Base-by-base conservation (phyloP, 768 basidiomycete species). In the Cubamyces sp. region DNA sequence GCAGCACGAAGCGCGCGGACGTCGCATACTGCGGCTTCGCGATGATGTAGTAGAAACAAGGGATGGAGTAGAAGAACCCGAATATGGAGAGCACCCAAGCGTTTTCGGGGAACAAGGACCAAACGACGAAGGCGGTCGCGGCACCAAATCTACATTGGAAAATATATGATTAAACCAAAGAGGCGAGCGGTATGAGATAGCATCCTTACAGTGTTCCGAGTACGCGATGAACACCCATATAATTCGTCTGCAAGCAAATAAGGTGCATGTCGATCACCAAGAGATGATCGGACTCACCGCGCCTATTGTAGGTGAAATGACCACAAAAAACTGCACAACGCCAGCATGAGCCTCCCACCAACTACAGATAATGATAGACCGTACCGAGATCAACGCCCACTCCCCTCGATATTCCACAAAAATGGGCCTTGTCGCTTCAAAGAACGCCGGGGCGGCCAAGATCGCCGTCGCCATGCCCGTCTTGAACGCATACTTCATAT, bases 371-470 rank as follows among this genome's bases (percentile, higher is more conserved):
- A 45, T 40, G n/a, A 23, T 45, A 18, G 40, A 59, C 52, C 42
- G n/a, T 64, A 92, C 94, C 47, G 95, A 95, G 55, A 98, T 92
- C 70, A 99, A 77, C 1, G 94, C 94, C 96, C 96, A 99, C 76
- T 98, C 94, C 39, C 96, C 96, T 68, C 87, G 84, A 68, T 90
- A 94, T 49, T 87, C 83, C 45, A 92, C 78, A 69, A 97, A 98
- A 3, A 85, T 74, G 5, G 87, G 88, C 25, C 95, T 80, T 0
- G 91, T 95, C 18, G 74, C 64, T 55, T 91, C 90, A 61, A 92
- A 87, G 74, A 96, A 98, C 0, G 96, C 96, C 2, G 96, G 95
- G 0, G 90, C 82, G 0, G 95, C 89, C 3, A 98, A 78, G 25
- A 97, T 74, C 0, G 92, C 90, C 45, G 87, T 87, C 1, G 90